phyloP scores from a whole-genome alignment of 768 basidiomycete species.

The Macrolepiota fuliginosa region DNA sequence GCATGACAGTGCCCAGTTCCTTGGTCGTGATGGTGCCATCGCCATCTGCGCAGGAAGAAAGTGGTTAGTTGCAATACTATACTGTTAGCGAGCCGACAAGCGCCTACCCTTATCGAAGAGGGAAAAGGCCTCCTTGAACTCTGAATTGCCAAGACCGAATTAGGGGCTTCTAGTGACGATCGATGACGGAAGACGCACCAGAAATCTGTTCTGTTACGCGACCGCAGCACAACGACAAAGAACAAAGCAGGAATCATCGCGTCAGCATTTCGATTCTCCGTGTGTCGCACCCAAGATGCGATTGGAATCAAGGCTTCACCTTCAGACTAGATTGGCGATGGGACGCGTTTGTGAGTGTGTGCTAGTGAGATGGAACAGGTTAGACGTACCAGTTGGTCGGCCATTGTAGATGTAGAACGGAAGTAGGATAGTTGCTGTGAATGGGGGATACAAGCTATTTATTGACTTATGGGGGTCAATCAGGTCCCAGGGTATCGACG shows the following conservation, averaged over 20 bases:
- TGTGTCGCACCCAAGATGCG: background rate
- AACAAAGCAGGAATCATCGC: background rate
- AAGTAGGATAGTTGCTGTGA: conserved; percentile 5
- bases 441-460: conserved; percentile 1
- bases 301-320: conserved; percentile 34
- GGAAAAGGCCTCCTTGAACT: conserved; percentile 99
- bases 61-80: conserved; percentile 8
- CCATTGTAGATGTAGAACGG: conserved; percentile 34
- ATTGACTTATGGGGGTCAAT: conserved; percentile 3
- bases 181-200: conserved; percentile 45
- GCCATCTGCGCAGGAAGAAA: conserved; percentile 29
- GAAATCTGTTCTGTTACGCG: conserved; percentile 76
- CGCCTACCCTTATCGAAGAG: conserved; percentile 90
- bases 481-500: background rate
- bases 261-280: background rate
- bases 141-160: conserved; percentile 32
- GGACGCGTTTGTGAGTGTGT: conserved; percentile 12
- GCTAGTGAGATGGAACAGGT: conserved; percentile 1
- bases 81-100: background rate
- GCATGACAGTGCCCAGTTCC: conserved; percentile 47
- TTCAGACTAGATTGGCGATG: conserved; percentile 43
- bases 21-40: conserved; percentile 46
- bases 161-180: conserved; percentile 5
- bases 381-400: conserved; percentile 53
- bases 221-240: background rate